Evolutionary conservation across 1,139 yeast species (phyloP).

Genomic region (Kodamaea derodonti): DNA sequence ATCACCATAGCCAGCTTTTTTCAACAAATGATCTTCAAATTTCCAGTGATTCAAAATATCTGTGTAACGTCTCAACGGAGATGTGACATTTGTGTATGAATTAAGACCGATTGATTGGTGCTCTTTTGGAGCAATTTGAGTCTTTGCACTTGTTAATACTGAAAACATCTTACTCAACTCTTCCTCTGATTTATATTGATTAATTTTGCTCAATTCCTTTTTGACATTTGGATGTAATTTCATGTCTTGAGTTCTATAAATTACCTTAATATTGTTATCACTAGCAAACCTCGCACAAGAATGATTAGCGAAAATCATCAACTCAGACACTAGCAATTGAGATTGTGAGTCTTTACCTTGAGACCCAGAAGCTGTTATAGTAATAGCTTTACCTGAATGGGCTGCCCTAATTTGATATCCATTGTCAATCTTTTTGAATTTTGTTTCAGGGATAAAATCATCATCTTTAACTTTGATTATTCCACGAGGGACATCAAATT

Average conservation of each 20-base stretch:
- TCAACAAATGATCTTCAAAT: constrained; percentile 26
- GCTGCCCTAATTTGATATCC: constrained; percentile 15
- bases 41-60: constrained; percentile 76
- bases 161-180: constrained; percentile 16
- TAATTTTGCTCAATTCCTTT: constrained; percentile 36
- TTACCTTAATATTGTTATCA: constrained; percentile 48
- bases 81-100: constrained; percentile 73
- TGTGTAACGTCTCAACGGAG: constrained; percentile 84
- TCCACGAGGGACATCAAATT: constrained; percentile 14
- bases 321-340: constrained; percentile 64
- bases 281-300: constrained; percentile 53
- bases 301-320: constrained; percentile 76
- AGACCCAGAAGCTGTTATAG: constrained; percentile 13
- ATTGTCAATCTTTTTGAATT: constrained; percentile 8
- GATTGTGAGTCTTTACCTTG: constrained; percentile 34
- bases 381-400: constrained; percentile 9
- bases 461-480: constrained; percentile 13
- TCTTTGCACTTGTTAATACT: constrained; percentile 14
- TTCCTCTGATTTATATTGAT: constrained; percentile 18
- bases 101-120: constrained; percentile 68
- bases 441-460: constrained; percentile 1
- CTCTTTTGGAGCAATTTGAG: constrained; percentile 28
- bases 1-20: constrained; percentile 4
- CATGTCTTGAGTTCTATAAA: constrained; percentile 44
- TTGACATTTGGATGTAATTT: constrained; percentile 21